A percentile compares a stretch with the other conserved stretches of the same genome.
Conservation (phyloP, 768 basidiomycete species). For the Tricholoma hemisulphureum region DNA sequence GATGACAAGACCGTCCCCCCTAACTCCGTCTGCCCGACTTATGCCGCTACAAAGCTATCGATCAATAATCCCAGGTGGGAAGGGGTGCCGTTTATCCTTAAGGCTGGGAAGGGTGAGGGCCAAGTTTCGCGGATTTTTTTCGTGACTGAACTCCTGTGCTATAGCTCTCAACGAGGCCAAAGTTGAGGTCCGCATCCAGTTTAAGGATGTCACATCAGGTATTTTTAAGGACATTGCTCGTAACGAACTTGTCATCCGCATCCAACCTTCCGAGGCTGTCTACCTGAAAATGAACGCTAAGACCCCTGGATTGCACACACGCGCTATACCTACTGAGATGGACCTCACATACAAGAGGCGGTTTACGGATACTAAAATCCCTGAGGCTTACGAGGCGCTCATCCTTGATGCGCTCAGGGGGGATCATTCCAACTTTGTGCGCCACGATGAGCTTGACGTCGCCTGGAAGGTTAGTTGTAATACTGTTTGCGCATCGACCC, state of each 20-base stretch:
- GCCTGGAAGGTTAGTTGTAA: slow-evolving; percentile 86
- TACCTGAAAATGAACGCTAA: slow-evolving; percentile 98
- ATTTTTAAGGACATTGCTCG: slow-evolving; percentile 96
- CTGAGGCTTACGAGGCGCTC: slow-evolving; percentile 94
- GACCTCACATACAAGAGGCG: slow-evolving; percentile 97
- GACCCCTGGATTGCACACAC: slow-evolving; percentile 85
- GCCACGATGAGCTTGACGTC: slow-evolving; percentile 93
- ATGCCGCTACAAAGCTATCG: slow-evolving; percentile 84
- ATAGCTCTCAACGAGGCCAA: slow-evolving; percentile 96
- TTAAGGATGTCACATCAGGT: slow-evolving; percentile 94
- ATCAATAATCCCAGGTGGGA: slow-evolving; percentile 98
- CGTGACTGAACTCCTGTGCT: slow-evolving; percentile 9
- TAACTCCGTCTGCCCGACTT: slow-evolving; percentile 91
- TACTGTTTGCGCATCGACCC: background rate
- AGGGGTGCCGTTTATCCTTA: slow-evolving; percentile 97
- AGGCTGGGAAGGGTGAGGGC: slow-evolving; percentile 87
- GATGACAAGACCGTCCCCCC: slow-evolving; percentile 95
- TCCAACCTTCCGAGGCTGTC: slow-evolving; percentile 94
- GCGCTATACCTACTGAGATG: slow-evolving; percentile 94
- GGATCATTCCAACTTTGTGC: slow-evolving; percentile 99
- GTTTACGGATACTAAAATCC: slow-evolving; percentile 87
- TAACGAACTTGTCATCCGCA: slow-evolving; percentile 96
- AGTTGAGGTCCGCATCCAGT: slow-evolving; percentile 96
- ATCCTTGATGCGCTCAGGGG: slow-evolving; percentile 95
- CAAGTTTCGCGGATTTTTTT: slow-evolving; percentile 19